Evolutionary conservation across 192 early-diverging fungal species (phyloP).

Genomic region (Backusella westeae): DNA sequence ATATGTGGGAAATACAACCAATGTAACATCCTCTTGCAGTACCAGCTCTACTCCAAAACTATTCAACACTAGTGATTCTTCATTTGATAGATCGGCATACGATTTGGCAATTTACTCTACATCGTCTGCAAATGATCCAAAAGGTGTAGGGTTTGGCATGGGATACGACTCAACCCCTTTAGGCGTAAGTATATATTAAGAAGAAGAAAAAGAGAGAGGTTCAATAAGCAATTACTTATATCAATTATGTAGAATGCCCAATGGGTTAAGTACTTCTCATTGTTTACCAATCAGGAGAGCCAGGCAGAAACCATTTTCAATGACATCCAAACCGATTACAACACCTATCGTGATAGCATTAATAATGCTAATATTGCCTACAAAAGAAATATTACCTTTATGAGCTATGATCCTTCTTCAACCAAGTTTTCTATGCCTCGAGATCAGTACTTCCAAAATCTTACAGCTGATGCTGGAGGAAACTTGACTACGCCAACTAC

Average conservation of each 20-base stretch:
- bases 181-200: conserved; percentile 15
- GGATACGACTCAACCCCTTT: conserved; percentile 16
- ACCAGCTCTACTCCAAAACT: background rate
- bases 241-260: conserved; percentile 23
- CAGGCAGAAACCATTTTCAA: conserved; percentile 26
- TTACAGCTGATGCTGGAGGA: conserved; percentile 45
- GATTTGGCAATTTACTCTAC: conserved; percentile 24
- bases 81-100: conserved; percentile 8
- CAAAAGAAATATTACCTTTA: conserved; percentile 39
- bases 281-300: conserved; percentile 39
- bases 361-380: background rate
- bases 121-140: conserved; percentile 12
- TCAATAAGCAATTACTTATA: background rate
- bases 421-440: conserved; percentile 27
- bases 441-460: conserved; percentile 30
- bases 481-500: conserved; percentile 11
- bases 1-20: conserved; percentile 25
- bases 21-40: conserved; percentile 43
- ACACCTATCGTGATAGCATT: conserved; percentile 13
- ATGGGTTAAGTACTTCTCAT: conserved; percentile 38
- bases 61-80: background rate
- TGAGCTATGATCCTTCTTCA: conserved; percentile 34
- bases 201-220: background rate
- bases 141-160: conserved; percentile 26
- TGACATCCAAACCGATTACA: conserved; percentile 31